Conservation (phyloP, 257 asterid genomes). For the Henckelia pumila region DNA sequence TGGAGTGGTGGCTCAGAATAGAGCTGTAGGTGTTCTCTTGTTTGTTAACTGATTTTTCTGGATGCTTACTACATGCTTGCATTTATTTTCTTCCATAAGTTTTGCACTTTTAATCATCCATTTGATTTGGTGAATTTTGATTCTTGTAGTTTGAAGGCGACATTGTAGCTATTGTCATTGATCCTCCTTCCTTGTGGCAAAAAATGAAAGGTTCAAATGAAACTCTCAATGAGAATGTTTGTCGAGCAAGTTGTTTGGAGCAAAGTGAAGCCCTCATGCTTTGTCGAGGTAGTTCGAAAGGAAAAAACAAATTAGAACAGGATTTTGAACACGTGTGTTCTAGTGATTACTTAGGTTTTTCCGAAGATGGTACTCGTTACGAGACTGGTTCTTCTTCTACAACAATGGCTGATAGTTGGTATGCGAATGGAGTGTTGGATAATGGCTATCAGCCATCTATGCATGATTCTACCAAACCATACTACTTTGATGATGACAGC, state of each 20-base stretch:
- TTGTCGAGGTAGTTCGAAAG: conserved; percentile 34
- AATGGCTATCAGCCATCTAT: conserved; percentile 27
- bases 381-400: conserved; percentile 30
- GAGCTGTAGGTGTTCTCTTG: conserved; percentile 45
- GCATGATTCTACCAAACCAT: conserved; percentile 25
- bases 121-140: conserved; percentile 22
- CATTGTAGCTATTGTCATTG: conserved; percentile 66
- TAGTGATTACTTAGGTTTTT: conserved; percentile 18
- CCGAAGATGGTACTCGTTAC: conserved; percentile 22
- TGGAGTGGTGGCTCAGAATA: conserved; percentile 44
- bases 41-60: neutral
- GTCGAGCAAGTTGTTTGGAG: conserved; percentile 27
- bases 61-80: conserved; percentile 10
- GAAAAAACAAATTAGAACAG: conserved; percentile 40
- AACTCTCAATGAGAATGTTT: conserved; percentile 25
- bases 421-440: conserved; percentile 26
- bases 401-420: conserved; percentile 25
- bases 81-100: neutral
- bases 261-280: conserved; percentile 30
- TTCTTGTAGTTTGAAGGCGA: conserved; percentile 82
- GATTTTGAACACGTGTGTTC: conserved; percentile 26
- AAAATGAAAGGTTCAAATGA: conserved; percentile 50
- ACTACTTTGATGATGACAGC: conserved; percentile 26
- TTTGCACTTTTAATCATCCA: neutral
- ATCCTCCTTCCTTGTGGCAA: conserved; percentile 63